phyloP scores from a whole-genome alignment of 345 rosid species.

The Raphanus sativus region DNA sequence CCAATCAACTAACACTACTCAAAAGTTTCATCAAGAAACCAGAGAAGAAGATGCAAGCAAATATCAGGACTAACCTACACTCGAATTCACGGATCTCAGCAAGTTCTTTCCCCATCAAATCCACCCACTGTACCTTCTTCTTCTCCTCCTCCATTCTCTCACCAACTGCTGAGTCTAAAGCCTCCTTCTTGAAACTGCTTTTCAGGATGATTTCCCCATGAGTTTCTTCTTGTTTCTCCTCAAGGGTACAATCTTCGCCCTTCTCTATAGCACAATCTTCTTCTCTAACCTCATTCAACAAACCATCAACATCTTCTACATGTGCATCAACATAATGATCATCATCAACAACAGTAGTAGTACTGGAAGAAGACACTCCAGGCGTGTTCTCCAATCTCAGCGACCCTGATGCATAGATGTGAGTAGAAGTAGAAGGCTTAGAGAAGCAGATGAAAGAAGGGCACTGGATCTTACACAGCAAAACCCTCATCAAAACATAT shows the following conservation, averaged over 20 bases:
- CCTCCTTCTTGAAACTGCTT: conserved; percentile 55
- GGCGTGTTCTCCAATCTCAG: conserved; percentile 54
- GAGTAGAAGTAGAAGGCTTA: conserved; percentile 67
- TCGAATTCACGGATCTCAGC: conserved; percentile 74
- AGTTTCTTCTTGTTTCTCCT: conserved; percentile 9
- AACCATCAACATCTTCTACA: conserved; percentile 33
- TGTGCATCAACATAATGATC: conserved; percentile 33
- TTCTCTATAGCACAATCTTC: conserved; percentile 41
- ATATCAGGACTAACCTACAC: conserved; percentile 47
- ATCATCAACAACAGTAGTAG: conserved; percentile 30
- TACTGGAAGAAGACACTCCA: conserved; percentile 39
- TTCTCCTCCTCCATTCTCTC: conserved; percentile 52
- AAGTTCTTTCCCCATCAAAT: conserved; percentile 70
- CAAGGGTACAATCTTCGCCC: conserved; percentile 22
- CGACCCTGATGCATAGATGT: conserved; percentile 53
- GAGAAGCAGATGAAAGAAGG: conserved; percentile 77
- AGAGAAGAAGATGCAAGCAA: not conserved
- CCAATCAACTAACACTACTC: not conserved
- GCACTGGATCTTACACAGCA: conserved; percentile 67
- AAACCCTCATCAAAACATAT: conserved; percentile 64
- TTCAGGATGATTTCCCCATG: conserved; percentile 36
- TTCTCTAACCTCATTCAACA: conserved; percentile 38
- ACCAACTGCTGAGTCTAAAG: conserved; percentile 12
- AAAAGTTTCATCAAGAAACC: conserved; percentile 3
- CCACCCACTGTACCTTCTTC: conserved; percentile 87